Evolutionary conservation across 805 yeast species (phyloP), one percentile per base, ranked within the genome.

Genomic region (Candida patagonica): DNA sequence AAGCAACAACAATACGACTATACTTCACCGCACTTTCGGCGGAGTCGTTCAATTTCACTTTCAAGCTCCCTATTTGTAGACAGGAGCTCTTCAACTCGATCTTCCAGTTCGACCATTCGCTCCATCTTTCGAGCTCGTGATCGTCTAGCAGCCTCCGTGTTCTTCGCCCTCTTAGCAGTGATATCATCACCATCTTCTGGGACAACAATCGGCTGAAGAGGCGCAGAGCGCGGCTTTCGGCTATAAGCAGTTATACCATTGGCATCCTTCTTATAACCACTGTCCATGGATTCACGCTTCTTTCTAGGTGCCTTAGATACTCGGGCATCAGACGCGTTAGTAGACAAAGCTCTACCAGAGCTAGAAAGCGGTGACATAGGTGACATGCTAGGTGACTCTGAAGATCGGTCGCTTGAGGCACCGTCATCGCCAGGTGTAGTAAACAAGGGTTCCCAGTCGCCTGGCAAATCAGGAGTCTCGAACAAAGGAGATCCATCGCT

Each of bases 101-200:
- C 75, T 61, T 86, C 95, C 57, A 86, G 66, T 58, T 82, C 88
- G 46, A 62, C 51, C 95, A 85, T 85, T 63, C 94, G 74, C 61
- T 83, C 87, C 78, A 83, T 75, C 65, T 86, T 86, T 62, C 94
- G 77, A 19, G 96, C 96, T 55, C 96, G 72, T 21, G 95, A 86
- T 57, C 96, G 76, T 62, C 96, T 78, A 6, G 96, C 96, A 50
- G 97, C 96, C 59, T 85, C 95, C n/a, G 89, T 89, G 72, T 92
- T 89, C 63, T 89, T 79, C 6, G 97, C 97, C 59, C 97, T 79
- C 67, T 89, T 89, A 53, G 82, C 60, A 34, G 85, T 74, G 42
- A 71, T 73, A n/a, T 80, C 74, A 60, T 85, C 94, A 35, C 33
- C 63, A 29, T 62, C 57, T 26, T 71, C 73, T 24, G 74, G 69